Evolutionary conservation across 2,329 filamentous ascomycete genomes (phyloP).

Genomic region (Triangularia verruculosa): DNA sequence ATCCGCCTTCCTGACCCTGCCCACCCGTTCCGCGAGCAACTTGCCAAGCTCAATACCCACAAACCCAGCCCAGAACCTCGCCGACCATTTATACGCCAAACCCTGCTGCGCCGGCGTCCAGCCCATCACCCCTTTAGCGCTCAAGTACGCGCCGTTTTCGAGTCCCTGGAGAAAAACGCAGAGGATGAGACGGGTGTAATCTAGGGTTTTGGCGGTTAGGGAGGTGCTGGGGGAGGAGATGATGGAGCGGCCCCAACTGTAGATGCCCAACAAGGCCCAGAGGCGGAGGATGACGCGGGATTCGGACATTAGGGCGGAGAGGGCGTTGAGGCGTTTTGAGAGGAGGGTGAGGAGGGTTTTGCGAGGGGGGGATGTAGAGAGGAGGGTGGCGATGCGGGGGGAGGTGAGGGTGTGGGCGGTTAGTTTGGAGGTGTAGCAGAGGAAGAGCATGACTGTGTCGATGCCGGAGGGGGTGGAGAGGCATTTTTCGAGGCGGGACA

Average conservation of each 20-base stretch:
- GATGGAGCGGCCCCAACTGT: conserved; percentile 61
- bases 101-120: conserved; percentile 55
- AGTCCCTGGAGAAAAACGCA: conserved; percentile 71
- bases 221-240: conserved; percentile 32
- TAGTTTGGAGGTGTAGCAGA: conserved; percentile 65
- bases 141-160: conserved; percentile 81
- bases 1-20: conserved; percentile 23
- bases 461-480: conserved; percentile 66
- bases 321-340: conserved; percentile 52
- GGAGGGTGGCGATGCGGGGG: conserved; percentile 46
- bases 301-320: conserved; percentile 67
- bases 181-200: conserved; percentile 64
- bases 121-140: conserved; percentile 66
- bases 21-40: conserved; percentile 49
- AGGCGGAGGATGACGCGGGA: conserved; percentile 70
- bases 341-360: conserved; percentile 48
- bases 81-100: conserved; percentile 67
- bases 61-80: conserved; percentile 76
- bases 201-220: conserved; percentile 45
- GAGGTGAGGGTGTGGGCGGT: conserved; percentile 49
- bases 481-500: conserved; percentile 58
- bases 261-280: conserved; percentile 73
- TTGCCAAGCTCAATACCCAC: conserved; percentile 72
- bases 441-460: conserved; percentile 65
- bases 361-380: conserved; percentile 34